Evolutionary conservation across 2,329 filamentous ascomycete species (phyloP).

Genomic region (Thermomyces lanuginosus): DNA sequence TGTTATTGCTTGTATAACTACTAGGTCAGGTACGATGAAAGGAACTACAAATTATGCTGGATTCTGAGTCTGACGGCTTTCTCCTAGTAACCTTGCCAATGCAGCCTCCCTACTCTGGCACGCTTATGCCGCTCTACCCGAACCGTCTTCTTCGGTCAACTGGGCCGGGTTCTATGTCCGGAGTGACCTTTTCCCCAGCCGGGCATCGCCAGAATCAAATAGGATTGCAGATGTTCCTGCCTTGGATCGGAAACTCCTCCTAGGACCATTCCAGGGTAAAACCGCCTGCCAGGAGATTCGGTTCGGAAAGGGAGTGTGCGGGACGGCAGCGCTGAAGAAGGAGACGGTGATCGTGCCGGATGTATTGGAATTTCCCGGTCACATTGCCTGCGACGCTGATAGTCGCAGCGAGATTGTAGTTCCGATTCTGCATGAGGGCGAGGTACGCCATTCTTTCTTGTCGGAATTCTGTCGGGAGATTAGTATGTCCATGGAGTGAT

Average conservation of each 20-base stretch:
- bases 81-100: constrained; percentile 33
- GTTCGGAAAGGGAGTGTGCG: constrained; percentile 32
- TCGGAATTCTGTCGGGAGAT: too few relatives aligned
- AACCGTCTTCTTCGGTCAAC: constrained; percentile 29
- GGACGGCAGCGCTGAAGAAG: constrained; percentile 24
- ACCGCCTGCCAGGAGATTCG: constrained; percentile 33
- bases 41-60: neutral
- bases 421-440: constrained; percentile 22
- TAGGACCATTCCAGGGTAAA: constrained; percentile 34
- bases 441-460: constrained; percentile 9
- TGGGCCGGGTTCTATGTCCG: constrained; percentile 35
- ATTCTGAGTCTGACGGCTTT: neutral
- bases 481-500: neutral
- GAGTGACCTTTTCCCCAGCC: constrained; percentile 25
- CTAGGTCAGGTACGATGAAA: constrained; percentile 17
- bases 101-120: constrained; percentile 34
- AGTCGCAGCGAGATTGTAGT: constrained; percentile 36
- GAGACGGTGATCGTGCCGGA: constrained; percentile 29
- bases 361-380: constrained; percentile 29
- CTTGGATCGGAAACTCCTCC: constrained; percentile 19
- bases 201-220: constrained; percentile 10
- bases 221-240: constrained; percentile 8
- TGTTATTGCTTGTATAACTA: constrained; percentile 3
- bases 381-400: constrained; percentile 35
- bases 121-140: constrained; percentile 28